A percentile compares a stretch with the other conserved stretches of the same genome.
Conservation (phyloP, 2,329 filamentous ascomycete genomes). For the Bipolaris zeicola region DNA sequence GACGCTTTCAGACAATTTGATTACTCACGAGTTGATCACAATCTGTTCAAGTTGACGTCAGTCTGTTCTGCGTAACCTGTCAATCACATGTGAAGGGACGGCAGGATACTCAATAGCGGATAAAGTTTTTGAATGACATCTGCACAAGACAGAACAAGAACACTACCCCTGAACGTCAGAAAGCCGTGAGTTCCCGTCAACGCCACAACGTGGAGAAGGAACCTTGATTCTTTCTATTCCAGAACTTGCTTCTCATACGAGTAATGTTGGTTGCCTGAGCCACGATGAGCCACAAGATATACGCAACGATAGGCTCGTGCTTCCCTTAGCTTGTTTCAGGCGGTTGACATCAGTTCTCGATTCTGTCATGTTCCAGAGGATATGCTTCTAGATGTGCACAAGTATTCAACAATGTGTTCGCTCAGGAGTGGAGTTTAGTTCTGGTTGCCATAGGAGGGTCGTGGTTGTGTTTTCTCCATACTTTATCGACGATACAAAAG, state of each 20-base stretch:
- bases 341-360: background rate
- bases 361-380: background rate
- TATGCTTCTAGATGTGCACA: background rate
- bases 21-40: no score
- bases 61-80: background rate
- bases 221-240: background rate
- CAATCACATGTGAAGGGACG: background rate
- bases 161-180: background rate
- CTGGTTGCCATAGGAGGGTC: background rate
- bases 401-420: background rate
- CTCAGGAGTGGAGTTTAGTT: background rate
- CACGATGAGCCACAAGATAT: background rate
- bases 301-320: conserved; percentile 1
- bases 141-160: background rate
- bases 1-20: no score
- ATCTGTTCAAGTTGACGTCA: background rate
- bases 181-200: background rate
- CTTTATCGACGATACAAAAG: background rate
- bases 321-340: background rate
- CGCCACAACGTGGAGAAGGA: background rate
- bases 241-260: background rate
- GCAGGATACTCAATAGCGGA: background rate
- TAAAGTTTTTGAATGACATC: background rate
- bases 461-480: background rate
- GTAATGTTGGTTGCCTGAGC: background rate